Conservation (phyloP, 495 filamentous ascomycete species). For the Cercophora samala region DNA sequence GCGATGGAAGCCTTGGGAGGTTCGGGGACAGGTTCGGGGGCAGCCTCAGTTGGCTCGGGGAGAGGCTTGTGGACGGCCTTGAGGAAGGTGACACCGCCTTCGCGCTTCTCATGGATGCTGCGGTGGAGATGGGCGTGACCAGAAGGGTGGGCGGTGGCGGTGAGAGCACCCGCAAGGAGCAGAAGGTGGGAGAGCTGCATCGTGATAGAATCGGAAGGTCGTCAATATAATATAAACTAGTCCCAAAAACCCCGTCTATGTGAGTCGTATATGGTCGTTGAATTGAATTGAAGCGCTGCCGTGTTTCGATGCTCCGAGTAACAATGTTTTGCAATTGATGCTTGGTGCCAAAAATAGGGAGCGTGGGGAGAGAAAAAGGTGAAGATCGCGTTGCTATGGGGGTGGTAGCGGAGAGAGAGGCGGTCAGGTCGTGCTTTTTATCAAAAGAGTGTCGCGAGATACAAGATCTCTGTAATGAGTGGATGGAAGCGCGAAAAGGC, state of each 20-base stretch:
- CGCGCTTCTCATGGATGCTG: constrained; percentile 24
- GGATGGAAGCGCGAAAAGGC: constrained; percentile 32
- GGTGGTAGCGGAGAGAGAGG: neutral
- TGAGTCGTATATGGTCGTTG: constrained; percentile 8
- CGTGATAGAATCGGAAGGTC: constrained; percentile 7
- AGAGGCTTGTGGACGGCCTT: constrained; percentile 28
- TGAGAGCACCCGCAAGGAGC: constrained; percentile 31
- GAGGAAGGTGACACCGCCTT: constrained; percentile 16
- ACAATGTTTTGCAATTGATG: constrained; percentile 20
- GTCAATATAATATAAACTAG: no score
- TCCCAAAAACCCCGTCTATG: constrained; percentile 13
- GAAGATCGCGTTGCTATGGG: constrained; percentile 17
- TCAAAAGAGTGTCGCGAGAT: constrained; percentile 36
- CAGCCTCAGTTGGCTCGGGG: constrained; percentile 9
- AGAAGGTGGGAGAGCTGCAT: constrained; percentile 33
- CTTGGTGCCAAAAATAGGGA: constrained; percentile 6
- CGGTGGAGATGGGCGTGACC: constrained; percentile 36
- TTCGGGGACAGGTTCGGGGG: constrained; percentile 11
- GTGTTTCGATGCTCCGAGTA: neutral
- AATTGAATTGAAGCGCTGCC: constrained; percentile 4
- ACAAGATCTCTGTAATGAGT: constrained; percentile 35
- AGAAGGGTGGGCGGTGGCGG: constrained; percentile 32
- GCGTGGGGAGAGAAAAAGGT: constrained; percentile 10
- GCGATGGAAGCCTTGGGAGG: constrained; percentile 1
- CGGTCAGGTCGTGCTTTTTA: constrained; percentile 12